phyloP scores from a whole-genome alignment of 202 grass and related monocot species.

The Bolboschoenoplectus hybrid region DNA sequence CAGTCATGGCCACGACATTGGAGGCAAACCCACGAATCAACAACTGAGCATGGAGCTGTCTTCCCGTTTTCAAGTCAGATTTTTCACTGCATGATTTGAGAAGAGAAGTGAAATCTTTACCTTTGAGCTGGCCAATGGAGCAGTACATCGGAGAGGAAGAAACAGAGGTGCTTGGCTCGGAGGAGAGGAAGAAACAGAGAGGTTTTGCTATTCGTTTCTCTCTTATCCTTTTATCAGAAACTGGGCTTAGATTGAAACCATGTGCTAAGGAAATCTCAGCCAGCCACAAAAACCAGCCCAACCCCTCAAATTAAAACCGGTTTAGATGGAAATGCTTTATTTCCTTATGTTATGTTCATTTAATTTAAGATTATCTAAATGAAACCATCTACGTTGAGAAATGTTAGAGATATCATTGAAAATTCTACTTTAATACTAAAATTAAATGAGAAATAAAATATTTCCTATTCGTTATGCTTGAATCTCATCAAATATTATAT shows the following conservation, averaged over 20 bases:
- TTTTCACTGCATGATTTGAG: conserved; percentile 63
- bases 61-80: conserved; percentile 53
- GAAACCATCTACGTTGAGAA: no score
- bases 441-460: no score
- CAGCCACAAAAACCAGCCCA: neutral
- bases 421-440: no score
- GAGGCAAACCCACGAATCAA: conserved; percentile 44
- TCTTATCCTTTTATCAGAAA: conserved; percentile 16
- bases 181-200: neutral
- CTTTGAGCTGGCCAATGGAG: neutral
- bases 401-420: no score
- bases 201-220: neutral
- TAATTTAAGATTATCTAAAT: no score
- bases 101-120: conserved; percentile 56
- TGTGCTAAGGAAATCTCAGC: neutral
- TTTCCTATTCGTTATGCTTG: no score
- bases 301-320: neutral
- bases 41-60: conserved; percentile 70
- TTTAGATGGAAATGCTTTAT: neutral
- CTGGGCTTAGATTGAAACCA: neutral
- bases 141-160: neutral
- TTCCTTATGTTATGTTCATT: no score
- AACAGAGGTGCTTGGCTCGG: neutral
- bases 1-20: conserved; percentile 58
- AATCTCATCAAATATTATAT: no score